phyloP scores from a whole-genome alignment of 352 stramenopile genomes.

The Phytopythium montanum region DNA sequence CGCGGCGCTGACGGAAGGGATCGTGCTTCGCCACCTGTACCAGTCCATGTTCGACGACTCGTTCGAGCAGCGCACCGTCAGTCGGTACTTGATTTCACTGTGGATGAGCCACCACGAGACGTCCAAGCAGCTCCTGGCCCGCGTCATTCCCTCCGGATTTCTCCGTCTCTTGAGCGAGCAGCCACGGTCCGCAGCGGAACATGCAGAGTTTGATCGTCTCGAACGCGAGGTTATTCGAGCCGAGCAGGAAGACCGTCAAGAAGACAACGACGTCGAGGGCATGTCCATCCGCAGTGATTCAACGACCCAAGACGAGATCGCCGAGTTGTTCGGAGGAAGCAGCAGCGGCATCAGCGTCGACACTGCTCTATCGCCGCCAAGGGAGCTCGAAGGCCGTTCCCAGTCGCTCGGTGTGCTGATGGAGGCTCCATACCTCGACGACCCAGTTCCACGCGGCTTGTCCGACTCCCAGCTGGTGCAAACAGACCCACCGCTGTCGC shows the following conservation, averaged over 20 bases:
- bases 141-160: conserved; percentile 90
- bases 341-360: background rate
- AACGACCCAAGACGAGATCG: conserved; percentile 13
- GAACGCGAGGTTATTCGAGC: conserved; percentile 59
- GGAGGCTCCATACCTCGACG: conserved; percentile 3
- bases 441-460: conserved; percentile 9
- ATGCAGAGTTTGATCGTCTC: conserved; percentile 85
- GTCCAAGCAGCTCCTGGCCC: conserved; percentile 87
- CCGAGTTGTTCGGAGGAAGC: background rate
- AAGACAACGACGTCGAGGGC: conserved; percentile 26
- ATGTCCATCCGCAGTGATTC: conserved; percentile 36
- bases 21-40: conserved; percentile 92
- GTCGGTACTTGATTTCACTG: conserved; percentile 92
- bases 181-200: conserved; percentile 64
- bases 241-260: conserved; percentile 30
- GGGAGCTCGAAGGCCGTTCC: conserved; percentile 5
- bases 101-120: conserved; percentile 91
- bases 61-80: conserved; percentile 92
- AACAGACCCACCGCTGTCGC: conserved; percentile 32
- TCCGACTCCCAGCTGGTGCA: conserved; percentile 28
- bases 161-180: conserved; percentile 88
- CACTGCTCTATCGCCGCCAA: background rate
- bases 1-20: conserved; percentile 89
- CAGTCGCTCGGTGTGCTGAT: conserved; percentile 5
- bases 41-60: conserved; percentile 91